These are phyloP conservation scores for Thalassiosira ordinaria DNA, from an alignment of 352 stramenopile species.

Conservation along the genomic window DNA sequence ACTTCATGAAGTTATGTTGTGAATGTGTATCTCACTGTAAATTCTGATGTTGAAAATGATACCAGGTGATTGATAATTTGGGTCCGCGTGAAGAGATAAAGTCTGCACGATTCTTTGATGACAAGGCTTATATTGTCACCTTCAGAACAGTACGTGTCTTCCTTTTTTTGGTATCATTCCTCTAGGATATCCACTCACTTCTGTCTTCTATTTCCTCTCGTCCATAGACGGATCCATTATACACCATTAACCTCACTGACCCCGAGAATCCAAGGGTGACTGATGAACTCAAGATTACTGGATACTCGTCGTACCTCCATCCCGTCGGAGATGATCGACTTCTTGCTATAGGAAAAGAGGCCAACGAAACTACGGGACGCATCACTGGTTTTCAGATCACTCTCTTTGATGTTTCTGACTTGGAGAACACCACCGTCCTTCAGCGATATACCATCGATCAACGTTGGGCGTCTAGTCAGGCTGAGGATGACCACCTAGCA, in stretches of 20 bases:
- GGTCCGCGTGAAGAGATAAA: constrained; percentile 32
- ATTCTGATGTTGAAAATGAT: too few species aligned
- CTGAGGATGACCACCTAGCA: constrained; percentile 34
- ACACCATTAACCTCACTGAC: constrained; percentile 41
- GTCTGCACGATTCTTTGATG: constrained; percentile 39
- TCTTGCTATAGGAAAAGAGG: constrained; percentile 52
- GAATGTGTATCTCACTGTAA: too few species aligned
- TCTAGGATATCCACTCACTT: neutral
- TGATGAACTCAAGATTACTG: constrained; percentile 48
- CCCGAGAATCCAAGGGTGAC: constrained; percentile 12
- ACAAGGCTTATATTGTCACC: constrained; percentile 19
- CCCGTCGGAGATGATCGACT: constrained; percentile 34
- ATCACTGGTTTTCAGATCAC: constrained; percentile 46
- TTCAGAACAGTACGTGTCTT: neutral
- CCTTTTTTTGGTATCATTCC: neutral
- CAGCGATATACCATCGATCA: constrained; percentile 20
- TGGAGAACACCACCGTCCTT: constrained; percentile 3
- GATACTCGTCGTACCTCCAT: constrained; percentile 55
- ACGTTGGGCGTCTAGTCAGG: constrained; percentile 33
- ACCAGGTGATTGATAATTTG: constrained; percentile 21
- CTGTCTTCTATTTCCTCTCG: constrained; percentile 30
- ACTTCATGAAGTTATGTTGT: too few species aligned
- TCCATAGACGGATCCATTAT: constrained; percentile 49
- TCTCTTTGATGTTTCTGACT: constrained; percentile 47
- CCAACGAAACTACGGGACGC: constrained; percentile 31